phyloP scores from a whole-genome alignment of 306 rosid species.

The Lathyrus oleraceus region DNA sequence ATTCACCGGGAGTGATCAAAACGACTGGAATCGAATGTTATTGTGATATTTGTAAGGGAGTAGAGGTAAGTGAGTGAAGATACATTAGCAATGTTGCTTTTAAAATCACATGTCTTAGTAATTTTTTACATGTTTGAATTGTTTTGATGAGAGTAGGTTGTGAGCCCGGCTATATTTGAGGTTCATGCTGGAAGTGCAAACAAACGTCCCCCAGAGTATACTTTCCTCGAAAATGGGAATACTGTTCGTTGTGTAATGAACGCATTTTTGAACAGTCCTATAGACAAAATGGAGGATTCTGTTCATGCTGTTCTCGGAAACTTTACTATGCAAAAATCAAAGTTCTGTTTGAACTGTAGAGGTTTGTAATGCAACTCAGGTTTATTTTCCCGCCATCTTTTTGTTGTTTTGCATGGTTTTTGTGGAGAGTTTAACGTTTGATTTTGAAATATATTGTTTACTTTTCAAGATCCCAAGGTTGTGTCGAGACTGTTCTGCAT shows the following conservation, averaged over 20 bases:
- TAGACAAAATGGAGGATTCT: slow-evolving; percentile 52
- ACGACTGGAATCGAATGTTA: slow-evolving; percentile 55
- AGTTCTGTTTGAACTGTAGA: slow-evolving; percentile 64
- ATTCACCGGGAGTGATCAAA: slow-evolving; percentile 58
- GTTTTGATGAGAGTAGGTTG: slow-evolving; percentile 47
- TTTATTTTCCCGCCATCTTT: not conserved
- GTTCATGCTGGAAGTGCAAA: slow-evolving; percentile 73
- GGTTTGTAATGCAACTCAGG: slow-evolving; percentile 46
- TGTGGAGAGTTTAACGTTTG: not conserved
- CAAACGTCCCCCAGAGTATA: slow-evolving; percentile 73
- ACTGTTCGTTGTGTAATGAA: slow-evolving; percentile 66
- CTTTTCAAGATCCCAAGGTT: slow-evolving; percentile 36
- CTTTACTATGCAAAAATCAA: slow-evolving; percentile 50
- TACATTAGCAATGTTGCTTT: not conserved
- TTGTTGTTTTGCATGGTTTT: not conserved
- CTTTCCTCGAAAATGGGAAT: slow-evolving; percentile 54
- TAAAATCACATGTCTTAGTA: not conserved
- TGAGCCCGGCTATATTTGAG: slow-evolving; percentile 66
- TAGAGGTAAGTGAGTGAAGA: slow-evolving; percentile 47
- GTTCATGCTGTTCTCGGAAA: slow-evolving; percentile 46
- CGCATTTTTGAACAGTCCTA: slow-evolving; percentile 39
- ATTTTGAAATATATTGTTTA: slow-evolving; percentile 37
- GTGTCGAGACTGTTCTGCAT: slow-evolving; percentile 55
- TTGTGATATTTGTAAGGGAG: slow-evolving; percentile 58
- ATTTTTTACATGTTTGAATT: not conserved